Conservation (phyloP, 306 rosid species). For the Cicer cuneatum region DNA sequence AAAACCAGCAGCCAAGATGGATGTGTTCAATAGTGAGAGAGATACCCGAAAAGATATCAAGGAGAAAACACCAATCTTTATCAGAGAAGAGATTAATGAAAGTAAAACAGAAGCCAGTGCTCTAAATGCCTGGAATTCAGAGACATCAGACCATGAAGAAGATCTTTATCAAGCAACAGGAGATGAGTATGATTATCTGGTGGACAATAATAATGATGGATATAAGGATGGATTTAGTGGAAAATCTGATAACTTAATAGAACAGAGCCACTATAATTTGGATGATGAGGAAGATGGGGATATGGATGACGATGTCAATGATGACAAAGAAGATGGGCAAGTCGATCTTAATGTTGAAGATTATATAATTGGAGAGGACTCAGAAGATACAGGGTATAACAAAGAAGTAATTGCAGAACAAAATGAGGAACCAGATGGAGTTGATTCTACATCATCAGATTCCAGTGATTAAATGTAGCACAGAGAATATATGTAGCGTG, state of each 20-base stretch:
- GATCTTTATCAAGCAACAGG: conserved; percentile 51
- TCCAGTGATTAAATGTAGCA: conserved; percentile 48
- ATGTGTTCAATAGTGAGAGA: conserved; percentile 30
- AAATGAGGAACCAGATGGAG: conserved; percentile 37
- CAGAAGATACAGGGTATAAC: conserved; percentile 48
- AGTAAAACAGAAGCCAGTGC: conserved; percentile 47
- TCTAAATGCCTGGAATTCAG: conserved; percentile 50
- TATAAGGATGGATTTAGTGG: conserved; percentile 43
- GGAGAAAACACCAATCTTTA: conserved; percentile 39
- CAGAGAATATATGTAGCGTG: not conserved
- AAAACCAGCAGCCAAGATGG: conserved; percentile 50
- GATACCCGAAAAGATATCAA: conserved; percentile 20
- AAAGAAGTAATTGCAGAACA: conserved; percentile 47
- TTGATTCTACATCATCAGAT: conserved; percentile 52
- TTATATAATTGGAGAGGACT: conserved; percentile 53
- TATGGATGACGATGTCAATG: not conserved
- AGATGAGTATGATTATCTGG: conserved; percentile 49
- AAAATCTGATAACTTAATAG: conserved; percentile 47
- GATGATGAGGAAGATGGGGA: conserved; percentile 48
- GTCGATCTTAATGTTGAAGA: conserved; percentile 52
- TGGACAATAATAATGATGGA: conserved; percentile 46
- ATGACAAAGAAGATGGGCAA: conserved; percentile 34
- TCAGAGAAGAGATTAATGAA: conserved; percentile 44
- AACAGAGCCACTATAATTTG: conserved; percentile 43
- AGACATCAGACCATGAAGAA: conserved; percentile 52